phyloP scores from a whole-genome alignment of 805 yeast genomes.

The Saturnispora quitensis region DNA sequence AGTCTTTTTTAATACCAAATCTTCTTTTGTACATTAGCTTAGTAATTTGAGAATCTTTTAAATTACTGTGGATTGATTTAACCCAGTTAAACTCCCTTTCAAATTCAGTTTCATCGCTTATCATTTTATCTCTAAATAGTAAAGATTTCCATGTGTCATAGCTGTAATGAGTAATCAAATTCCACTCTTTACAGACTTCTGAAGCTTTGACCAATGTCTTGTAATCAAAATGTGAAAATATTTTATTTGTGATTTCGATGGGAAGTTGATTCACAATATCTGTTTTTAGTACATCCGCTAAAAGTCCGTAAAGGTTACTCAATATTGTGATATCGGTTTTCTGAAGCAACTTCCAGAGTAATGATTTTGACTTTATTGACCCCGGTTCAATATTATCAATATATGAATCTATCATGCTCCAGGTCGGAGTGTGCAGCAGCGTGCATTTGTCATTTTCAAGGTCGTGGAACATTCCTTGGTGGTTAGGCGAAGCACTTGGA shows the following conservation, averaged over 20 bases:
- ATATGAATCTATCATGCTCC: not conserved
- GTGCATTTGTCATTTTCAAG: not conserved
- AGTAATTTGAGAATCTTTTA: conserved; percentile 14
- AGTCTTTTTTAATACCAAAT: conserved; percentile 49
- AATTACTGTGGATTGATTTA: conserved; percentile 6
- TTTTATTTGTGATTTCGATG: conserved; percentile 56
- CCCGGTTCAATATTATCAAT: conserved; percentile 29
- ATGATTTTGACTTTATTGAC: conserved; percentile 42
- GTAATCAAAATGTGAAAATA: conserved; percentile 57
- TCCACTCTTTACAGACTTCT: conserved; percentile 65
- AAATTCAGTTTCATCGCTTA: conserved; percentile 38
- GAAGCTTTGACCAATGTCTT: conserved; percentile 51
- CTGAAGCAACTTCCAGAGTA: conserved; percentile 40
- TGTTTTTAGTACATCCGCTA: conserved; percentile 52
- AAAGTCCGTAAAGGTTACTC: conserved; percentile 45
- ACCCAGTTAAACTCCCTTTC: conserved; percentile 21
- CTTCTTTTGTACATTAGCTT: conserved; percentile 49
- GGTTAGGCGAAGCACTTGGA: conserved; percentile 56
- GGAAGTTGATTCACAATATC: conserved; percentile 71
- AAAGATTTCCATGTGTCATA: conserved; percentile 63
- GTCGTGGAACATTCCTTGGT: conserved; percentile 12
- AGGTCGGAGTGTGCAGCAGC: not conserved
- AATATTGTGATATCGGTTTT: conserved; percentile 45
- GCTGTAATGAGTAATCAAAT: conserved; percentile 47
- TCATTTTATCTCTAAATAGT: conserved; percentile 51